Evolutionary conservation across 73 alveolate species (phyloP), one percentile per base, ranked within the genome.

Genomic region (Paraurostyla sp.): DNA sequence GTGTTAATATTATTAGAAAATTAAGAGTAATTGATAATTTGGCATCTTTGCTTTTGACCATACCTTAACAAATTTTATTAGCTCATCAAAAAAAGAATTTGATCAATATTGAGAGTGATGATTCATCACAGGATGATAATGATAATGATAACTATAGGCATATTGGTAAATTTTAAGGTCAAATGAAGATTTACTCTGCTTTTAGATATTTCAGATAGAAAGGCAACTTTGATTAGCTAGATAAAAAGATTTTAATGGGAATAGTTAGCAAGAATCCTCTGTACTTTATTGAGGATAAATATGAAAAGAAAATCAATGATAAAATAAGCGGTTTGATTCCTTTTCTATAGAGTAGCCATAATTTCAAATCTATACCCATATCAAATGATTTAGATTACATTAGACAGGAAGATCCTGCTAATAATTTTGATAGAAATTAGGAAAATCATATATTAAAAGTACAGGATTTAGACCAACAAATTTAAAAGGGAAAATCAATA

Each of bases 21-120:
- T 48, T 73, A 49, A 73, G 86, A 49, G 46, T 73, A 71, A 71
- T 73, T 16, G 86, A 73, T 18, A 48, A 73, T 48, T 13, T 73
- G 27, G 68, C 86, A 1, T 20, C 42, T 11, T 46, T 73, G 7
- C 38, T 73, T 23, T 38, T 73, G 38, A 45, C 54, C 23, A 30
- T 65, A 2, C 82, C 82, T 15, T 38, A 65, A 40, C 41, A 65
- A 22, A 65, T 65, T 38, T 65, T 65, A 38, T 58, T 65, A 2
- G 35, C 35, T 22, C 35, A 65, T 40, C 32, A 65, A 38, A 65
- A 65, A 35, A 65, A 65, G 46, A 58, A 65, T 35, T 33, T 65
- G 7, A 65, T 65, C 6, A 2, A 65, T 38, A 22, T 65, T n/a
- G n/a, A n/a, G n/a, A n/a, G n/a, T 6, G 58, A 65, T 22, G 41